A percentile compares a stretch with the other conserved stretches of the same genome.
Conservation (phyloP, 345 rosid genomes). For the Brassica cretica region DNA sequence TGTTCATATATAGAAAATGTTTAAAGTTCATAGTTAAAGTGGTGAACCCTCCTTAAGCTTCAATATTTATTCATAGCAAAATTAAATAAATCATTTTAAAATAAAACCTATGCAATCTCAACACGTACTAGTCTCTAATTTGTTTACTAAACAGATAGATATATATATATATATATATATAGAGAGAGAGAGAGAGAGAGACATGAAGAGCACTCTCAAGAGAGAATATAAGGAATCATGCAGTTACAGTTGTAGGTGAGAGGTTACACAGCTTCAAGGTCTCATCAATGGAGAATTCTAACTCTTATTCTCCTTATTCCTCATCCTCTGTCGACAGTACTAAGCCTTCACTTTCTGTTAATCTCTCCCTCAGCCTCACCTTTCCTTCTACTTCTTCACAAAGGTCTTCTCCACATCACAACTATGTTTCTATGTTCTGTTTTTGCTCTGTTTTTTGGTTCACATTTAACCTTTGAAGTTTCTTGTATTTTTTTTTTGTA, state of each 20-base stretch:
- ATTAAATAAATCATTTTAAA: constrained; percentile 10
- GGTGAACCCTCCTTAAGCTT: constrained; percentile 14
- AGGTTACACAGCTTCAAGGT: constrained; percentile 21
- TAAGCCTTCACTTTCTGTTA: constrained; percentile 31
- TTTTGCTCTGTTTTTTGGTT: background rate
- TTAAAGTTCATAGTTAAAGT: constrained; percentile 34
- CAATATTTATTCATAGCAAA: background rate
- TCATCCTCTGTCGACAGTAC: constrained; percentile 40
- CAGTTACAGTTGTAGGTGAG: constrained; percentile 23
- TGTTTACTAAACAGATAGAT: constrained; percentile 30
- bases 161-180: constrained; percentile 7
- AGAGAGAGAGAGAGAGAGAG: constrained; percentile 9
- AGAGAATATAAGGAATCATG: constrained; percentile 26
- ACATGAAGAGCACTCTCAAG: constrained; percentile 39
- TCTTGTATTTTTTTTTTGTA: background rate
- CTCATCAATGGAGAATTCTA: constrained; percentile 34
- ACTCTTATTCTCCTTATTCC: constrained; percentile 33
- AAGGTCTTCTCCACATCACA: constrained; percentile 33
- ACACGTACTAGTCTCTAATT: constrained; percentile 34
- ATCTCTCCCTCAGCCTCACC: constrained; percentile 40
- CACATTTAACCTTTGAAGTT: background rate
- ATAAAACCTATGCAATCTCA: constrained; percentile 13
- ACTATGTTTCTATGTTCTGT: constrained; percentile 22
- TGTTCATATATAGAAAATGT: constrained; percentile 28
- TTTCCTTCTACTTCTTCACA: constrained; percentile 36